Evolutionary conservation across 768 basidiomycete genomes (phyloP), one percentile per base, ranked within the genome.

Genomic region (Tubosaeta sp.): DNA sequence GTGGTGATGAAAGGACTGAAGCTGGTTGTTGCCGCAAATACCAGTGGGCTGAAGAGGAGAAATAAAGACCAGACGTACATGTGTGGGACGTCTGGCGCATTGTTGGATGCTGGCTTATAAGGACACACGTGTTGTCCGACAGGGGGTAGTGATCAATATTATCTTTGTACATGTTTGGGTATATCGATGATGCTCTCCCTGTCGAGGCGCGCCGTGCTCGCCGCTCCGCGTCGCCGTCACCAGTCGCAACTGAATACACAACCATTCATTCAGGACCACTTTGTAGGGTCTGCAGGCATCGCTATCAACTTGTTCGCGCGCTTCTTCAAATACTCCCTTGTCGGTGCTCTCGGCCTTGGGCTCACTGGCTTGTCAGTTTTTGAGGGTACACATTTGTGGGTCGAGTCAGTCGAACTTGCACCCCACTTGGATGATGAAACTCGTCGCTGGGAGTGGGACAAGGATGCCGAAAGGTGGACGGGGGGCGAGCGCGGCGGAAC

Each of bases 391-490:
- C 87, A 89, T 58, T 55, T 78, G 44, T 88, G 78, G 74, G 82
- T 86, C 14, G 87, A 89, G 65, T 72, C 76, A 29, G 68, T 78
- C 32, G 78, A 74, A 52, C 69, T 80, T 21, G 68, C 71, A 8
- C 29, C 58, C 12, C 77, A 83, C 44, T 56, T 57, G 36, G 83
- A 88, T 56, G 66, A 73, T 34, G 82, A 84, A 40, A 70, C 70
- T 14, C 70, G 69, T 42, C 73, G 70, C 52, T 90, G 83, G 82
- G 80, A 84, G 60, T 89, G 87, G 87, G 76, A 84, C 61, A 61
- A 74, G 3, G 81, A 84, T 40, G 72, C 72, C 16, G 83, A 83
- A 47, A 71, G 72, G 46, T 89, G 86, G 87, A 73, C 81, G 8
- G 82, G 80, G 43, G 70, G 27, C 27, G 27, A 57, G 52, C 71